Base-by-base conservation (phyloP, 164 flowering plant species). In the Vitis rotundifolia region DNA sequence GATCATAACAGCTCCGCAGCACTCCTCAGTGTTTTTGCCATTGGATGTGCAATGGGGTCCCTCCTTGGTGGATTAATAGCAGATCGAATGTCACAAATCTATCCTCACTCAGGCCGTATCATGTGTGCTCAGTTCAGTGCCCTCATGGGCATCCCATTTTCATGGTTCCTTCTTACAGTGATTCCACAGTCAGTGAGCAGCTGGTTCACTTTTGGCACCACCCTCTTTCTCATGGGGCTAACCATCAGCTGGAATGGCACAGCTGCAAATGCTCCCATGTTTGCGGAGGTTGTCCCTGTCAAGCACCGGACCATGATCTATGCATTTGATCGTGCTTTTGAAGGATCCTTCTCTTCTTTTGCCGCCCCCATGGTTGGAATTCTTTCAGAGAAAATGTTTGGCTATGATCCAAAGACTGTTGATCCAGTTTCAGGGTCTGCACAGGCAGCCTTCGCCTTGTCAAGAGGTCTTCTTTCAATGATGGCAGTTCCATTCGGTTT, bases 71-170 rank as follows among this genome's bases (percentile, higher is more conserved):
- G 99, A 63, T 8, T 86, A 63, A 76, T 90, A 69, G 99, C 91
- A 37, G 99, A 95, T 67, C 67, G 74, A 61, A 57, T 90, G 69
- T 89, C 99, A 16, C 78, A 53, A 1, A 59, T 75, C 14, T 93
- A 84, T 72, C 98, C 98, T 61, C 80, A 93, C 73, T 80, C 89
- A 0, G 98, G 97, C 8, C 87, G 98, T 1, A 74, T 91, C n/a
- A 93, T 93, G 86, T 91, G 97, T 75, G 99, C 99, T 2, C 99
- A 95, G 73, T 93, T 95, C 80, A 93, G 99, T 62, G 86, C 99
- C 26, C 83, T 86, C 74, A 91, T 93, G 99, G 97, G 98, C 64
- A 90, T 95, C 58, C 99, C 99, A 16, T 93, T 88, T 84, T 87
- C 98, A 47, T 84, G 75, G 77, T 77, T 89, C 77, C 98, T 95